Evolutionary conservation across 345 rosid genomes (phyloP).

Genomic region (Rhizophora mangle): DNA sequence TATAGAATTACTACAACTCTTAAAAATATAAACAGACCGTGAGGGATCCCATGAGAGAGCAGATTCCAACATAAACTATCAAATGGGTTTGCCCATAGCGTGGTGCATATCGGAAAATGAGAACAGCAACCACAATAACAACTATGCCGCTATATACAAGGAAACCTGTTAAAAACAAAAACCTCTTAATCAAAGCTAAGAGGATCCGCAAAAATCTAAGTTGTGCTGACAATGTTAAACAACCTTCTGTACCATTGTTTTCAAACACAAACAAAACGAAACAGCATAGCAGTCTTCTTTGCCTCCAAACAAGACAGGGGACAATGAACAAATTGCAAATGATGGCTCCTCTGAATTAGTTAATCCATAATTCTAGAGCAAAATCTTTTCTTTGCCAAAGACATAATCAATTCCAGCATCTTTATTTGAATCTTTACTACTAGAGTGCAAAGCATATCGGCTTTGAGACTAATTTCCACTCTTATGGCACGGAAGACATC

Average conservation of each 20-base stretch:
- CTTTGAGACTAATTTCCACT: not conserved
- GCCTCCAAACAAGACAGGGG: no score
- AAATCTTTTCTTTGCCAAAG: not conserved
- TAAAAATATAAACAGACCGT: constrained; percentile 47
- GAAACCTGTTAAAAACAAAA: constrained; percentile 45
- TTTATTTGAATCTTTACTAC: not conserved
- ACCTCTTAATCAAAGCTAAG: not conserved
- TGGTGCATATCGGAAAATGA: constrained; percentile 60
- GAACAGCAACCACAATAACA: constrained; percentile 45
- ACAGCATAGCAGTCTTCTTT: no score
- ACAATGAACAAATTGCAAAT: no score
- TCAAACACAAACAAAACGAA: no score
- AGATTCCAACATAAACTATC: constrained; percentile 81
- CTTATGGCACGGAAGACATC: no score
- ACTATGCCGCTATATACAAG: constrained; percentile 52
- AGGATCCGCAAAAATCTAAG: not conserved
- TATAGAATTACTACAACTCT: not conserved
- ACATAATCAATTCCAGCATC: not conserved
- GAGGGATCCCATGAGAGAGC: constrained; percentile 93
- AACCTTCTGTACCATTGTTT: no score
- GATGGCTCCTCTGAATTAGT: no score
- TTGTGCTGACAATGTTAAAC: no score
- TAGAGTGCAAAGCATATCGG: not conserved
- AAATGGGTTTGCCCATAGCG: constrained; percentile 72
- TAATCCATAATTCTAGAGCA: not conserved